Percentiles rank a stretch among this genome's conserved stretches.
Evolutionary conservation across 169 alveolate genomes (phyloP).

Genomic region (Babesia ovata): DNA sequence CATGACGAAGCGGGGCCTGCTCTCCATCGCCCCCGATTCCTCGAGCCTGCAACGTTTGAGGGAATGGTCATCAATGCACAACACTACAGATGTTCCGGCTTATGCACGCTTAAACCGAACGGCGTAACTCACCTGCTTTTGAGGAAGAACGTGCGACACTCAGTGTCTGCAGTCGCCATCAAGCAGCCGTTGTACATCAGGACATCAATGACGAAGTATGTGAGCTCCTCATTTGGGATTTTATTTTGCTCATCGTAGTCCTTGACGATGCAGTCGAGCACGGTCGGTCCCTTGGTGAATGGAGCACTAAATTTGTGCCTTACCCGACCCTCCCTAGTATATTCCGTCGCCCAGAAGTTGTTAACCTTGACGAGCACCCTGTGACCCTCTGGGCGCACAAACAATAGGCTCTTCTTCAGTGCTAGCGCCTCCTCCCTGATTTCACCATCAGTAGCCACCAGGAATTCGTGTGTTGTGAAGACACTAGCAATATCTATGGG

Average conservation of each 20-base stretch:
- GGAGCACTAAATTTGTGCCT: slow-evolving; percentile 23
- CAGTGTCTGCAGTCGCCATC: slow-evolving; percentile 55
- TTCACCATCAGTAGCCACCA: slow-evolving; percentile 32
- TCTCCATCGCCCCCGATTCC: slow-evolving; percentile 1
- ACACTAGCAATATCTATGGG: slow-evolving; percentile 8
- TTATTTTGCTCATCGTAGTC: background rate
- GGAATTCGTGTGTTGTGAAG: slow-evolving; percentile 58
- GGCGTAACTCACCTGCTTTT: slow-evolving; percentile 42
- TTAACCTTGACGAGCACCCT: slow-evolving; percentile 42
- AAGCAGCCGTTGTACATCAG: slow-evolving; percentile 54
- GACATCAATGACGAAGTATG: slow-evolving; percentile 53
- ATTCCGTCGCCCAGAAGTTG: slow-evolving; percentile 46
- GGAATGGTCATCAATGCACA: background rate
- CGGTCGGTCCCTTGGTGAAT: slow-evolving; percentile 63
- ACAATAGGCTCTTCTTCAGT: slow-evolving; percentile 38
- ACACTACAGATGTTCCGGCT: background rate
- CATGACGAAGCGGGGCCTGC: slow-evolving; percentile 13
- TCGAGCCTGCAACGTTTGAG: slow-evolving; percentile 7
- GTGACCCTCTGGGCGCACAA: slow-evolving; percentile 59
- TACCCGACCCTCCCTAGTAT: slow-evolving; percentile 18
- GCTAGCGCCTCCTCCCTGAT: slow-evolving; percentile 60
- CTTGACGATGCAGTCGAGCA: slow-evolving; percentile 58
- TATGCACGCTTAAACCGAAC: background rate
- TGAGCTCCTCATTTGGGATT: background rate
- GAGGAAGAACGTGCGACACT: slow-evolving; percentile 55